Evolutionary conservation across 208 protist species (phyloP).

Genomic region (Wallacemonas sp.): DNA sequence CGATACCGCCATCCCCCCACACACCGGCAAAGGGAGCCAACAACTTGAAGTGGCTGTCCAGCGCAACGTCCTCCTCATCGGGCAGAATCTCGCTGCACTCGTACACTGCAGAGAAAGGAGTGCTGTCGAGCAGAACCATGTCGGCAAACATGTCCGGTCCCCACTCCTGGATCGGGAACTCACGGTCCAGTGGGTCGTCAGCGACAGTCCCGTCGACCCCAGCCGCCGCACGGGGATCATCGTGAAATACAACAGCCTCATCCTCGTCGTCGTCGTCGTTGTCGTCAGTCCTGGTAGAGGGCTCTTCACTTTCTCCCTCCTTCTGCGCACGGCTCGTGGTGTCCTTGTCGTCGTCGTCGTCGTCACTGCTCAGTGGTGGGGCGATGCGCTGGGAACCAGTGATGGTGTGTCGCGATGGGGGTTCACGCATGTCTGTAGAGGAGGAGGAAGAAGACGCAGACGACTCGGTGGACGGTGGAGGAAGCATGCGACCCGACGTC

Average conservation of each 20-base stretch:
- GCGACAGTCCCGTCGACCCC: neutral
- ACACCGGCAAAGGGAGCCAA: neutral
- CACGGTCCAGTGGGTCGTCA: neutral
- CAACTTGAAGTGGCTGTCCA: conserved; percentile 3
- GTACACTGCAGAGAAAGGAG: neutral
- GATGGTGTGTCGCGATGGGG: no score
- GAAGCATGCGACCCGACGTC: neutral
- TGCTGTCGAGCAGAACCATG: conserved; percentile 6
- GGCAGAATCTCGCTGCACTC: neutral
- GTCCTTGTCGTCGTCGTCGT: conserved; percentile 9
- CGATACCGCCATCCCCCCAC: neutral
- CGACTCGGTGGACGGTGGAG: conserved; percentile 3
- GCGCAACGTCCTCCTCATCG: conserved; percentile 8
- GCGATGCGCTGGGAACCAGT: no score
- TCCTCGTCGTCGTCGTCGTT: neutral
- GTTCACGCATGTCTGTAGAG: no score
- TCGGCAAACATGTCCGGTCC: neutral
- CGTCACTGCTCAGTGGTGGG: neutral
- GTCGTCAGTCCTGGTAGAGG: neutral
- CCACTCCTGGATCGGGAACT: neutral
- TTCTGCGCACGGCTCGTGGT: neutral
- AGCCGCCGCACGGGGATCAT: neutral
- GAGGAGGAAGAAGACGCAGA: neutral
- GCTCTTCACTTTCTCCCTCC: neutral
- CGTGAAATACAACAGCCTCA: conserved; percentile 1